Percentiles rank a stretch among this genome's conserved stretches.
Conservation (phyloP, 1,284 basidiomycete genomes). For the Fomitopsis schrenkii region DNA sequence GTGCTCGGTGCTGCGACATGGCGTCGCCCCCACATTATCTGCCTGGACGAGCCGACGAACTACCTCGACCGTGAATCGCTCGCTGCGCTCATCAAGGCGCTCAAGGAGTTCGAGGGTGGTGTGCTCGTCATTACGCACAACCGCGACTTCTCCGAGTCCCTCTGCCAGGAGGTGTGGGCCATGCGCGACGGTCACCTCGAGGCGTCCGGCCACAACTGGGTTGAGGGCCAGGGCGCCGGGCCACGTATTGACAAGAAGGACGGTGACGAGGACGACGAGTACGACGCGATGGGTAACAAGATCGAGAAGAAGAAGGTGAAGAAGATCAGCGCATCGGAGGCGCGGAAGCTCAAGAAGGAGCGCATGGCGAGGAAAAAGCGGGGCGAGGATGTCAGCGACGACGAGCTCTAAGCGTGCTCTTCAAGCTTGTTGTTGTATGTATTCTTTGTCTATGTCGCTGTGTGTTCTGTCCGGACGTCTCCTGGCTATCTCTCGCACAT, state of each 20-base stretch:
- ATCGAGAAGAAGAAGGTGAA: constrained; percentile 80
- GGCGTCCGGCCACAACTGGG: constrained; percentile 97
- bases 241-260: constrained; percentile 88
- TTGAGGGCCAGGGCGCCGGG: constrained; percentile 94
- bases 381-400: constrained; percentile 67
- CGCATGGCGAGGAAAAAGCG: constrained; percentile 87
- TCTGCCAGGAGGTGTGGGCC: constrained; percentile 91
- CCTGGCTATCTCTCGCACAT: constrained; percentile 16
- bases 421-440: constrained; percentile 16
- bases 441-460: constrained; percentile 18
- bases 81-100: constrained; percentile 92
- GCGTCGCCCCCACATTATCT: constrained; percentile 97
- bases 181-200: constrained; percentile 92
- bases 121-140: constrained; percentile 97
- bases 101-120: constrained; percentile 97
- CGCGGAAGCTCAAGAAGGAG: constrained; percentile 93
- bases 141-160: constrained; percentile 95
- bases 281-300: constrained; percentile 97
- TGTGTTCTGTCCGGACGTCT: constrained; percentile 25
- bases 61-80: constrained; percentile 98
- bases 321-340: constrained; percentile 80
- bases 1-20: constrained; percentile 98
- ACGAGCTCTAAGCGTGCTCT: constrained; percentile 47
- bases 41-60: constrained; percentile 97
- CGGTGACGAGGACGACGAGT: constrained; percentile 82